Base-by-base conservation (phyloP, 148 eudicot genomes). In the Nyssa sinensis region DNA sequence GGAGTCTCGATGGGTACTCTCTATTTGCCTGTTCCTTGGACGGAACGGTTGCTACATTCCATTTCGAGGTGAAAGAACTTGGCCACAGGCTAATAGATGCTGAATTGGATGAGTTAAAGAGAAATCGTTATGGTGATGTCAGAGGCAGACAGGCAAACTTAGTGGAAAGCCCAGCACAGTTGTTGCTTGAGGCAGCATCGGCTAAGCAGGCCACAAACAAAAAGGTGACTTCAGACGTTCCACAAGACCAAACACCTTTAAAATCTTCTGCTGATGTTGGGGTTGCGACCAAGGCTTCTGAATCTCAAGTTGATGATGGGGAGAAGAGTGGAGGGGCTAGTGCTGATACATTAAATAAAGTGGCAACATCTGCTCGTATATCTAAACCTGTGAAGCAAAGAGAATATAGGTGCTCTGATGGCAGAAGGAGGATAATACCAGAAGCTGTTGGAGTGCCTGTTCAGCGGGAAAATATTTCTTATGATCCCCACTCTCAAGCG, bases 1-100 rank as follows among this genome's bases (percentile, higher is more conserved):
- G 99, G 99, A 95, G 97, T 75, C 99, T 98, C 78, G 99, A 95
- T 77, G 98, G 99, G 19, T 95, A 92, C 81, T 89, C 99, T 14
- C 82, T 95, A 31, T 93, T 95, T 83, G 99, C 98, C 51, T 90
- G 99, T 71, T 95, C 99, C 60, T 86, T 95, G 85, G 98, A 95
- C 75, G 99, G 99, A 41, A 86, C 96, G 9, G 89, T 93, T 69
- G 93, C 97, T 47, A 88, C 96, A 69, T 95, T 95, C 70, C 92
- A 87, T 77, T 94, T 94, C 79, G 98, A 92, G 69, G 88, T 70
- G 69, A 94, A 81, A 74, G 98, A 94, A 82, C 80, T 94, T 70
- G 98, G 98, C 33, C 86, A 87, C 68, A 90, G 84, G 86, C 82
- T 94, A 72, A 84, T 79, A 29, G 96, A 94, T 65, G 77, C 85